Percentiles rank a stretch among this genome's conserved stretches.
Evolutionary conservation across 495 filamentous ascomycete species (phyloP).

Genomic region (Astrocystis sublimbata): DNA sequence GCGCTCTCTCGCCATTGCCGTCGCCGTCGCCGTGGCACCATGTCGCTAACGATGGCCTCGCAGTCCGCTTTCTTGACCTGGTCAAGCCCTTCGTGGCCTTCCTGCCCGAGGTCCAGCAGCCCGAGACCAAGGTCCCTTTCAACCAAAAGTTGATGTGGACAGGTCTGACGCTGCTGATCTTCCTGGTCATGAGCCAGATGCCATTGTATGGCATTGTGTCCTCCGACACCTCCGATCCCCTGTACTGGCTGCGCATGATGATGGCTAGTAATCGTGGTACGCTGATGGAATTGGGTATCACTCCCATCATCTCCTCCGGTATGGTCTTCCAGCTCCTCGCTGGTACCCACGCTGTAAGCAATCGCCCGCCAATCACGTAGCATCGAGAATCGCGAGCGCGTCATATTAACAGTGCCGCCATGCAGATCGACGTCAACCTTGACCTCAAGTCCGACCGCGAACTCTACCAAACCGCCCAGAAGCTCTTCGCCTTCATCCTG

Average conservation of each 20-base stretch:
- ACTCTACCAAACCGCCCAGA: constrained; percentile 99
- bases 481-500: constrained; percentile 97
- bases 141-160: constrained; percentile 99
- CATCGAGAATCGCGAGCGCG: too few relatives aligned
- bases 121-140: constrained; percentile 95
- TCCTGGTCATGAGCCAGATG: constrained; percentile 99
- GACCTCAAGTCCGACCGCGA: constrained; percentile 99
- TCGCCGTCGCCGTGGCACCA: constrained; percentile 30
- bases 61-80: constrained; percentile 98
- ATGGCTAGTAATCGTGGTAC: constrained; percentile 98
- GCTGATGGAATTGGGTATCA: constrained; percentile 98
- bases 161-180: constrained; percentile 92
- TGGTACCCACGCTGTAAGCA: constrained; percentile 98
- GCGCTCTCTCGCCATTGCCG: constrained; percentile 29
- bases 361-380: too few relatives aligned
- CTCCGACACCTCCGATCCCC: constrained; percentile 92
- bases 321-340: constrained; percentile 99
- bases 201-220: constrained; percentile 94
- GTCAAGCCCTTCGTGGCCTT: constrained; percentile 99
- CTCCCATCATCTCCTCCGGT: constrained; percentile 98
- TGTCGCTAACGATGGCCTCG: constrained; percentile 32
- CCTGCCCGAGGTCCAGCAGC: constrained; percentile 97
- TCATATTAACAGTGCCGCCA: too few relatives aligned
- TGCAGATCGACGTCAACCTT: constrained; percentile 98
- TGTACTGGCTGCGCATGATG: constrained; percentile 99